Conservation (phyloP, 2,329 filamentous ascomycete species). For the Fusarium sp. region DNA sequence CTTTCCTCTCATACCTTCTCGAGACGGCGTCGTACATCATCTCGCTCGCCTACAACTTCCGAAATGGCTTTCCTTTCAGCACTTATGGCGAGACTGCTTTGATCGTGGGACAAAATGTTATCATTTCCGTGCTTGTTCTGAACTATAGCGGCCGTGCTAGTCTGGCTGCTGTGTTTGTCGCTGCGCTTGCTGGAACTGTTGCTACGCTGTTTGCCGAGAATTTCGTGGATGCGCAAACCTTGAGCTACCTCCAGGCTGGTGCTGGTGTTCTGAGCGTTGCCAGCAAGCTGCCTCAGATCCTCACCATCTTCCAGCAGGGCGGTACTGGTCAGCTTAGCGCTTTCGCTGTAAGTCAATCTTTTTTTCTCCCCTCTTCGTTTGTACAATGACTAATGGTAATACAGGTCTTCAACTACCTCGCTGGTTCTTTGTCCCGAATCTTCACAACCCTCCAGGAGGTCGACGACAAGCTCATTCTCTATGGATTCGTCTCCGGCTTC, state of each 20-base stretch:
- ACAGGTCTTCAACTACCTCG: constrained; percentile 97
- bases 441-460: constrained; percentile 99
- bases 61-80: constrained; percentile 92
- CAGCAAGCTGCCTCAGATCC: constrained; percentile 94
- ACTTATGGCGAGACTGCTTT: constrained; percentile 96
- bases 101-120: constrained; percentile 91
- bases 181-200: constrained; percentile 74
- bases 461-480: constrained; percentile 94
- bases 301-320: constrained; percentile 84
- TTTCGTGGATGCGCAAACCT: constrained; percentile 71
- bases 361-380: no score
- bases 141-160: constrained; percentile 78
- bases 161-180: constrained; percentile 81
- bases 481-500: constrained; percentile 93
- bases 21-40: constrained; percentile 91
- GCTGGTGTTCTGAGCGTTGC: constrained; percentile 85
- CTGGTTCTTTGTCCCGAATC: constrained; percentile 91
- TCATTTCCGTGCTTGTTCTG: constrained; percentile 87
- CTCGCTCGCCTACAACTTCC: constrained; percentile 89
- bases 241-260: constrained; percentile 83
- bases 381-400: background rate
- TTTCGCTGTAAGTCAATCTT: constrained; percentile 78
- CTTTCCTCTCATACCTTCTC: constrained; percentile 90
- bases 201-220: constrained; percentile 76
- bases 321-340: constrained; percentile 95